Evolutionary conservation across 2,329 filamentous ascomycete species (phyloP), one percentile per base, ranked within the genome.

Genomic region (Thyridium curvatum): DNA sequence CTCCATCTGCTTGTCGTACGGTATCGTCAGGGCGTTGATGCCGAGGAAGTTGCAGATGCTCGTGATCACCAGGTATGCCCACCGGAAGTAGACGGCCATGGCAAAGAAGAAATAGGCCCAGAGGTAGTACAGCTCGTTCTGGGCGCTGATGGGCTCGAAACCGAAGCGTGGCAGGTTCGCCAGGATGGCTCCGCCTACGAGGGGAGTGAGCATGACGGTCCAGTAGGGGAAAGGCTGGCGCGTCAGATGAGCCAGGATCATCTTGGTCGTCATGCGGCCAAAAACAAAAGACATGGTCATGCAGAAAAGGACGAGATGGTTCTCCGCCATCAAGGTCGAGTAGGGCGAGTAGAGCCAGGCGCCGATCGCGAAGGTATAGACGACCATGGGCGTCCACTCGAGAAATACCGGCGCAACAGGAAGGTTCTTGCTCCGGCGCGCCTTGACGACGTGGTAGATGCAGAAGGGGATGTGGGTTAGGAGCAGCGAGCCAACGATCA

Each of bases 231-330:
- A 98, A 4, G 91, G 86, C 60, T 97, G 93, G 46, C 80, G 80
- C 2, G 93, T 93, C 37, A 98, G 72, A 62, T 98, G 93, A 3
- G 93, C 91, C 14, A 98, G 80, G 56, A 98, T 98, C 63, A 97
- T 97, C 71, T 97, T 98, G 30, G 93, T 98, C 0, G 93, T 97
- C 83, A 98, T 89, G 50, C 93, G 84, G 29, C 93, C 93, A 61
- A 98, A 97, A 42, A 96, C 93, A 53, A 97, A 90, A n/a, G 87
- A 86, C 72, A 97, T 85, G 43, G 87, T 94, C 43, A 94, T 65
- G 68, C 90, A 96, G 62, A 95, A 94, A 34, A 97, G 77, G 10
- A 94, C 81, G 2, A 98, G 77, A 55, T 93, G 86, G 65, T 97
- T 96, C 43, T 94, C 81, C 29, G 68, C 65, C 56, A 94, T 75